Evolutionary conservation across 2,329 filamentous ascomycete species (phyloP).

Genomic region (Tympanopsis confertula): DNA sequence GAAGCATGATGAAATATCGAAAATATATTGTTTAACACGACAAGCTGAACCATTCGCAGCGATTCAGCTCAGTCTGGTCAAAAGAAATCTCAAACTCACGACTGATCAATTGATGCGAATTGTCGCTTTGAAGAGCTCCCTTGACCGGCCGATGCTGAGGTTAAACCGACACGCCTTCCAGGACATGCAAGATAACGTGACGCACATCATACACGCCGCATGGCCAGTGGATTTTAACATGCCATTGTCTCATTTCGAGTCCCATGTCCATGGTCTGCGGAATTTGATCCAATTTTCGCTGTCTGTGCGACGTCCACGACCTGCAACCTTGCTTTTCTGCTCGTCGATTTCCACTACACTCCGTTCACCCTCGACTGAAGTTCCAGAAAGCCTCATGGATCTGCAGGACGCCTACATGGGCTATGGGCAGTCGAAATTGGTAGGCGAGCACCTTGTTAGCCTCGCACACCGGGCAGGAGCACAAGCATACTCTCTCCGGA

Average conservation of each 20-base stretch:
- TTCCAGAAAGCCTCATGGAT: slow-evolving; percentile 7
- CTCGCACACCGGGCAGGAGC: slow-evolving; percentile 12
- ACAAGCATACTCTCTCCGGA: slow-evolving; percentile 15
- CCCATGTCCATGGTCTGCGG: slow-evolving; percentile 26
- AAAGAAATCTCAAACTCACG: not conserved
- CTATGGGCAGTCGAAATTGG: slow-evolving; percentile 17
- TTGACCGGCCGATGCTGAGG: not conserved
- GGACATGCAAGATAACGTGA: slow-evolving; percentile 23
- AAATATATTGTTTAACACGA: not conserved
- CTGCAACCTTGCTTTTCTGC: slow-evolving; percentile 31
- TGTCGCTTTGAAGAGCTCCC: not conserved
- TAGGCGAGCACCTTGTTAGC: slow-evolving; percentile 17
- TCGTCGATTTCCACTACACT: slow-evolving; percentile 33
- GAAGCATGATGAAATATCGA: not conserved
- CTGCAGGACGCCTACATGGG: slow-evolving; percentile 13
- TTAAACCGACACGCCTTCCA: slow-evolving; percentile 19
- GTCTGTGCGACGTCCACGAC: slow-evolving; percentile 13
- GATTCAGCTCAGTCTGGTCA: not conserved
- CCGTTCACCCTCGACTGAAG: slow-evolving; percentile 6
- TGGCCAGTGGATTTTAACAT: slow-evolving; percentile 45
- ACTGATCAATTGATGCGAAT: not conserved
- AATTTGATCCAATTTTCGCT: slow-evolving; percentile 32
- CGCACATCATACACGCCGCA: slow-evolving; percentile 35
- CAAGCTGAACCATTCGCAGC: not conserved
- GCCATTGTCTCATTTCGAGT: slow-evolving; percentile 29